These are phyloP conservation scores for Colletotrichum ledebouriae DNA, from an alignment of 2,329 filamentous ascomycete genomes.

Conservation along the genomic window DNA sequence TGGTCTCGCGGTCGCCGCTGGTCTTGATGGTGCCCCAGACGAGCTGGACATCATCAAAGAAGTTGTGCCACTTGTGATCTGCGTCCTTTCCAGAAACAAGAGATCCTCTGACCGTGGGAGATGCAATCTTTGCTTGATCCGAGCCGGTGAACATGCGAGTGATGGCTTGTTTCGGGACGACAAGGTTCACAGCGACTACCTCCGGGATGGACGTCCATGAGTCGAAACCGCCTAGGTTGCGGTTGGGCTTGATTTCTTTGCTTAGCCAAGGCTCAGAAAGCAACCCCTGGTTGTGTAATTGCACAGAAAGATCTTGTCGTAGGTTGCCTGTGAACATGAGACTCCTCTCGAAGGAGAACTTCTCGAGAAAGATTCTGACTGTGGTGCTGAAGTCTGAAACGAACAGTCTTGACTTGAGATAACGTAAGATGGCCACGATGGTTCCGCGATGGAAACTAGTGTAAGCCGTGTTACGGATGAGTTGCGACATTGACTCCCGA, in stretches of 20 bases:
- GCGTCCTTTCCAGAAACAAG: slow-evolving; percentile 46
- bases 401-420: slow-evolving; percentile 50
- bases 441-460: slow-evolving; percentile 55
- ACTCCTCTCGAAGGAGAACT: slow-evolving; percentile 49
- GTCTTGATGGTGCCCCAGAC: slow-evolving; percentile 55
- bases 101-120: slow-evolving; percentile 50
- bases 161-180: slow-evolving; percentile 50
- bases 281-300: slow-evolving; percentile 54
- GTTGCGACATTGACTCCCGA: slow-evolving; percentile 26
- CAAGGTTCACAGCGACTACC: slow-evolving; percentile 53
- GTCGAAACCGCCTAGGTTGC: slow-evolving; percentile 49
- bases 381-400: slow-evolving; percentile 52
- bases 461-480: slow-evolving; percentile 43
- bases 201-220: slow-evolving; percentile 55
- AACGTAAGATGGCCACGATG: slow-evolving; percentile 55
- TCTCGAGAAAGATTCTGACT: slow-evolving; percentile 48
- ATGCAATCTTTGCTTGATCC: slow-evolving; percentile 39
- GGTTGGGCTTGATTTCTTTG: slow-evolving; percentile 43
- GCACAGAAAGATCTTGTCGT: slow-evolving; percentile 52
- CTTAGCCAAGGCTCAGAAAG: slow-evolving; percentile 50
- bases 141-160: slow-evolving; percentile 46
- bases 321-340: slow-evolving; percentile 50
- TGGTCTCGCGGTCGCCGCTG: slow-evolving; percentile 45
- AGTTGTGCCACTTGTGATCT: slow-evolving; percentile 50
- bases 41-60: slow-evolving; percentile 58